phyloP scores from a whole-genome alignment of 1,284 basidiomycete genomes.

The Rhodotorula sp. region DNA sequence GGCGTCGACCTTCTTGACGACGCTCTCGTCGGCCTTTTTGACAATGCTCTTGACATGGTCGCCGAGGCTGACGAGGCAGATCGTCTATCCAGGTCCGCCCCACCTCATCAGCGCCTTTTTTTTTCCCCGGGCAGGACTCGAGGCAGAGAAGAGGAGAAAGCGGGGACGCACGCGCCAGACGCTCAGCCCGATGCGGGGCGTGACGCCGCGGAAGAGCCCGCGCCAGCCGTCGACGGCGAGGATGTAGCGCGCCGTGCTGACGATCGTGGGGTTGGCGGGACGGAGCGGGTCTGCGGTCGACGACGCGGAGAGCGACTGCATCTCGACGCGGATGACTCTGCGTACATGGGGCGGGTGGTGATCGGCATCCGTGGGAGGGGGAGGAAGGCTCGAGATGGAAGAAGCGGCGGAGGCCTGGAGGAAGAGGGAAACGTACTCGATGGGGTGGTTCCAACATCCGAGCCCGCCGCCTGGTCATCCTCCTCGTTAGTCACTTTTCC shows the following conservation, averaged over 20 bases:
- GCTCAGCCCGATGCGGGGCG: constrained; percentile 90
- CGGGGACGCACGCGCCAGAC: constrained; percentile 62
- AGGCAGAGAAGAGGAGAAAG: background rate
- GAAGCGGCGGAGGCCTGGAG: too few species aligned
- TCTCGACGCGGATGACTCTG: constrained; percentile 85
- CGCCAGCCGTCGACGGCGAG: constrained; percentile 85
- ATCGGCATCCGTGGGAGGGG: background rate
- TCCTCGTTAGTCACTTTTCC: too few species aligned
- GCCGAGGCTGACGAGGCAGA: constrained; percentile 43
- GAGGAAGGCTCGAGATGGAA: background rate
- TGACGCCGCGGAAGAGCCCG: constrained; percentile 95
- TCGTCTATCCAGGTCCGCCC: too few species aligned
- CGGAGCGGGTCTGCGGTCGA: constrained; percentile 59
- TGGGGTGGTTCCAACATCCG: constrained; percentile 98
- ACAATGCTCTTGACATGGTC: constrained; percentile 35
- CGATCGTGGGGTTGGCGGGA: constrained; percentile 81
- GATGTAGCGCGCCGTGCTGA: constrained; percentile 82
- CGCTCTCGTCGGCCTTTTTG: constrained; percentile 20
- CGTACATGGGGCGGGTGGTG: constrained; percentile 68
- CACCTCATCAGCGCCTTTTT: too few species aligned
- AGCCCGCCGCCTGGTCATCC: constrained; percentile 68
- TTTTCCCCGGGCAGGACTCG: too few species aligned
- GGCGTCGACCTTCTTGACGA: constrained; percentile 16
- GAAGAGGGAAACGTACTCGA: constrained; percentile 50
- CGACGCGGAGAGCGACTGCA: constrained; percentile 93